These are phyloP conservation scores for Albugo laibachii DNA, from an alignment of 352 stramenopile species.

Conservation along the genomic window DNA sequence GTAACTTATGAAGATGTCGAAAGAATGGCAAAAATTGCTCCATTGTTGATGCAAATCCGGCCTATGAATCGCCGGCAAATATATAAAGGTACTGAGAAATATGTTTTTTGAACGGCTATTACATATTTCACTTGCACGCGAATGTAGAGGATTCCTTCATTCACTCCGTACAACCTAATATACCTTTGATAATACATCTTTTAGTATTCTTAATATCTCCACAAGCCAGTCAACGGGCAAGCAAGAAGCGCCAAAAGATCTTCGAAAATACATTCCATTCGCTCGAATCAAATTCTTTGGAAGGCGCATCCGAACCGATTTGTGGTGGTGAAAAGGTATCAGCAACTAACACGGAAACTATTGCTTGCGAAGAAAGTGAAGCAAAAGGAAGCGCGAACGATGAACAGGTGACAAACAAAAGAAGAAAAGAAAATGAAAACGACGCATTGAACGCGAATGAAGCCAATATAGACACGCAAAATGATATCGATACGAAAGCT, in stretches of 20 bases:
- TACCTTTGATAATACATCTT: conserved; percentile 14
- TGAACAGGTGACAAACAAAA: conserved; percentile 2
- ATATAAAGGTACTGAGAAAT: not conserved
- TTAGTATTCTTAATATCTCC: conserved; percentile 36
- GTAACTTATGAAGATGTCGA: conserved; percentile 20
- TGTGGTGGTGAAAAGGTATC: conserved; percentile 8
- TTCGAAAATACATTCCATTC: conserved; percentile 18
- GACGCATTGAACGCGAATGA: too few relatives aligned
- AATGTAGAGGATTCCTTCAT: conserved; percentile 13
- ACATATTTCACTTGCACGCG: not conserved
- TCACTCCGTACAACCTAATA: conserved; percentile 1
- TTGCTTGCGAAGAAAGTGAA: conserved; percentile 1
- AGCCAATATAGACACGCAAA: not conserved
- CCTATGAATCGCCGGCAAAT: not conserved
- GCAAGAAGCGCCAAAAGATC: conserved; percentile 24
- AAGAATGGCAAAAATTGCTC: conserved; percentile 21
- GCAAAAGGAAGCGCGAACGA: not conserved
- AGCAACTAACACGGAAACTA: not conserved
- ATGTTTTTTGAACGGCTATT: not conserved
- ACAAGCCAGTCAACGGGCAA: conserved; percentile 36
- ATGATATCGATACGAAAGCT: not conserved
- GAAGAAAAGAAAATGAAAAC: not conserved
- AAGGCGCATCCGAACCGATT: too few relatives aligned
- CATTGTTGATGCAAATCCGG: conserved; percentile 22
- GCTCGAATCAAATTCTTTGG: too few relatives aligned